Conservation (phyloP, 495 filamentous ascomycete genomes). For the Platismatia glauca region DNA sequence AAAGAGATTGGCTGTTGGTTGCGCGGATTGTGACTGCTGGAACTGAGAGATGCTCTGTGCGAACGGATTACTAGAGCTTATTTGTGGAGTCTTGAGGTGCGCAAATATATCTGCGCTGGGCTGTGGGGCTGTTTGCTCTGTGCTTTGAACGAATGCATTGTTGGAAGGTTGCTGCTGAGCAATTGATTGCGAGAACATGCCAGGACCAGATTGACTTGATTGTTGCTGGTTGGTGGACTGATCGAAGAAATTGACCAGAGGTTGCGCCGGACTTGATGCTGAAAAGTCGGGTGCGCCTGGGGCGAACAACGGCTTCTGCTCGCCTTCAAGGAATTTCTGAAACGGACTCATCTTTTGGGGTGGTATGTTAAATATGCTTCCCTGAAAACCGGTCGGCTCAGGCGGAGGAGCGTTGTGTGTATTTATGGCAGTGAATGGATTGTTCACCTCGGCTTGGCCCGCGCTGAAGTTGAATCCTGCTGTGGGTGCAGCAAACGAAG, state of each 20-base stretch:
- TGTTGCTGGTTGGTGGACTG: constrained; percentile 9
- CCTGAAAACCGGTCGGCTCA: constrained; percentile 24
- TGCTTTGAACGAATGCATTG: constrained; percentile 26
- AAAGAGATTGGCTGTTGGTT: constrained; percentile 11
- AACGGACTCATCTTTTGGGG: neutral
- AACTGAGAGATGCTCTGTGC: constrained; percentile 12
- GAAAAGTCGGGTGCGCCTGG: constrained; percentile 17
- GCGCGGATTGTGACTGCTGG: constrained; percentile 10
- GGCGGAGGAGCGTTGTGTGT: constrained; percentile 21
- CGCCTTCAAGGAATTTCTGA: neutral
- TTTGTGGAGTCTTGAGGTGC: constrained; percentile 24
- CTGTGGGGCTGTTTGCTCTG: constrained; percentile 24
- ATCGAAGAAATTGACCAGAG: constrained; percentile 4
- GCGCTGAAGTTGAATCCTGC: constrained; percentile 4
- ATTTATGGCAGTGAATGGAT: constrained; percentile 35
- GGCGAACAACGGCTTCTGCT: constrained; percentile 14
- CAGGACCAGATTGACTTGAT: constrained; percentile 2
- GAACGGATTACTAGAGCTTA: constrained; percentile 17
- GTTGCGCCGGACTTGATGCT: constrained; percentile 20
- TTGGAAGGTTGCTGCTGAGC: constrained; percentile 15
- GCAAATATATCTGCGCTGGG: constrained; percentile 25
- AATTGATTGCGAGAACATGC: constrained; percentile 14
- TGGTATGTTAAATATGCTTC: constrained; percentile 33
- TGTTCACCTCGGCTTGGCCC: constrained; percentile 25
- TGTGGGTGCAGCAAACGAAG: constrained; percentile 15